phyloP scores from a whole-genome alignment of 371 early-diverging fungal genomes.

The Rhizopus stolonifer region DNA sequence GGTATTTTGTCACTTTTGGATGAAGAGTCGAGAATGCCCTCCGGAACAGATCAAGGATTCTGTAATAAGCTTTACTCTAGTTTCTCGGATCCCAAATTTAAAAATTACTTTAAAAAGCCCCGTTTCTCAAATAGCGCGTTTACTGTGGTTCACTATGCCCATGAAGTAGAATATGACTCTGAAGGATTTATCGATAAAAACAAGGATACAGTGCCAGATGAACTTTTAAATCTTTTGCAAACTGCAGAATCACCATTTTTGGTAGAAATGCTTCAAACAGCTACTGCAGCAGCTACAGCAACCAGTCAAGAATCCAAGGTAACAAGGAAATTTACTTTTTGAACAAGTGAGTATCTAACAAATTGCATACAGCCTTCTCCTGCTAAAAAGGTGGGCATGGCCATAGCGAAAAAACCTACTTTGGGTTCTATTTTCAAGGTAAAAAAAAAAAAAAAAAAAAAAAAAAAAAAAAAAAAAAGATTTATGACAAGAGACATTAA shows the following conservation, averaged over 20 bases:
- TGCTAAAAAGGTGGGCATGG: constrained; percentile 43
- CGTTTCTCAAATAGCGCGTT: constrained; percentile 84
- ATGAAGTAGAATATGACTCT: constrained; percentile 85
- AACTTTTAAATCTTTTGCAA: constrained; percentile 74
- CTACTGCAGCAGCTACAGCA: constrained; percentile 51
- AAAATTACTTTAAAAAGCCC: constrained; percentile 87
- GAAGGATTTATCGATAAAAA: constrained; percentile 99
- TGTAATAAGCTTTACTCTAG: constrained; percentile 83
- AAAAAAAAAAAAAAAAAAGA: not conserved
- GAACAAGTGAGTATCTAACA: not conserved
- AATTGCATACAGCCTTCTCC: constrained; percentile 13
- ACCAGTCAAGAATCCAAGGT: constrained; percentile 33
- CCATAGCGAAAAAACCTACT: constrained; percentile 75
- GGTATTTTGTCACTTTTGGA: constrained; percentile 96
- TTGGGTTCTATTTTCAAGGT: constrained; percentile 84
- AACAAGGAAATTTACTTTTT: not conserved
- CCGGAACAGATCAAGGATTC: constrained; percentile 82
- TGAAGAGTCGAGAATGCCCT: constrained; percentile 93
- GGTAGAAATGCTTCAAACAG: constrained; percentile 67
- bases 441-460: not conserved
- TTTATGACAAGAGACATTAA: too few relatives aligned
- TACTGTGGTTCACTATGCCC: constrained; percentile 90
- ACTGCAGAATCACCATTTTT: constrained; percentile 73
- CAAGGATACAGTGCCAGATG: constrained; percentile 97
- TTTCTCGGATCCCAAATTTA: constrained; percentile 67